Evolutionary conservation across 2,329 filamentous ascomycete genomes (phyloP).

Genomic region (Lecanicillium sp.): DNA sequence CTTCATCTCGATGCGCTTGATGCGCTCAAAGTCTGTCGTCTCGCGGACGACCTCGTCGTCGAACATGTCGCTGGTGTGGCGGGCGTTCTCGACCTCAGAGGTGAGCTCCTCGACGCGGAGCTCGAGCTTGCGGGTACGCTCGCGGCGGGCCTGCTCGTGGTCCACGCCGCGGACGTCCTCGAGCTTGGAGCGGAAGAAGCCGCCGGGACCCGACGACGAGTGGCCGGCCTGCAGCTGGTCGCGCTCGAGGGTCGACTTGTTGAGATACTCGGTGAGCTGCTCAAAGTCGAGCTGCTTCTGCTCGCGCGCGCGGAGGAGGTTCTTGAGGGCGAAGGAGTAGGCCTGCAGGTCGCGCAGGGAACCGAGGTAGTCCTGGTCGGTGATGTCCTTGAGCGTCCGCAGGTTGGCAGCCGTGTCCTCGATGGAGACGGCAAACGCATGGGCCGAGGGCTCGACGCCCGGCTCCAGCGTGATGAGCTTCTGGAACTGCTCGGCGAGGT

Average conservation of each 20-base stretch:
- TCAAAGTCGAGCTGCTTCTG: slow-evolving; percentile 98
- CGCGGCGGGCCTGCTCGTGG: slow-evolving; percentile 83
- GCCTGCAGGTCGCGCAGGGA: slow-evolving; percentile 92
- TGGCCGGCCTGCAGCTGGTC: slow-evolving; percentile 68
- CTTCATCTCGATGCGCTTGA: slow-evolving; percentile 91
- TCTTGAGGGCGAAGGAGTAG: slow-evolving; percentile 82
- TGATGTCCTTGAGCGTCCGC: slow-evolving; percentile 77
- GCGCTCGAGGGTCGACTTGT: slow-evolving; percentile 81
- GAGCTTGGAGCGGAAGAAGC: slow-evolving; percentile 88
- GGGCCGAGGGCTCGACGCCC: slow-evolving; percentile 73
- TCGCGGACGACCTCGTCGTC: slow-evolving; percentile 95
- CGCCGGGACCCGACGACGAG: slow-evolving; percentile 63
- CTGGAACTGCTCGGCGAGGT: slow-evolving; percentile 90
- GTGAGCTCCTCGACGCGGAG: slow-evolving; percentile 89
- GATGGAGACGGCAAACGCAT: slow-evolving; percentile 79
- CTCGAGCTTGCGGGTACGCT: slow-evolving; percentile 84
- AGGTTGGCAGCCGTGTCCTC: slow-evolving; percentile 77
- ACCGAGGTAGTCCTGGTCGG: slow-evolving; percentile 92
- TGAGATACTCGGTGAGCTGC: slow-evolving; percentile 89
- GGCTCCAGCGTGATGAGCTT: slow-evolving; percentile 87
- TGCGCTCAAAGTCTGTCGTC: slow-evolving; percentile 88
- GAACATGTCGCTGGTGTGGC: slow-evolving; percentile 83
- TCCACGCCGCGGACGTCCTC: slow-evolving; percentile 96
- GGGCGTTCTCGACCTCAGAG: slow-evolving; percentile 79
- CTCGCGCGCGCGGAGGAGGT: slow-evolving; percentile 85